Evolutionary conservation across 139 green algal species (phyloP).

Genomic region (Dunaliella primolecta): DNA sequence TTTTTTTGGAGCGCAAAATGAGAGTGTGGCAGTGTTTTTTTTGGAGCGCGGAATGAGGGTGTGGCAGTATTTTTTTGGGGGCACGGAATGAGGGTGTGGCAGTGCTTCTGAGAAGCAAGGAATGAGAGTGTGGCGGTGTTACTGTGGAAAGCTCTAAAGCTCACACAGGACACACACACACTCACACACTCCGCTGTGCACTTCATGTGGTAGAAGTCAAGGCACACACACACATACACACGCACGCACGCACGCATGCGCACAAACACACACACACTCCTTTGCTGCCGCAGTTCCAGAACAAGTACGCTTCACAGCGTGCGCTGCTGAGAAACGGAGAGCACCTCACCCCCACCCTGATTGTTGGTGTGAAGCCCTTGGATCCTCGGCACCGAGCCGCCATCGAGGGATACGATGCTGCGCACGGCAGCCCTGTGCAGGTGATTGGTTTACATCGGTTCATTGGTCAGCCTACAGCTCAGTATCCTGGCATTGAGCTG

Average conservation of each 20-base stretch:
- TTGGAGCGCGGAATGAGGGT: too few species aligned
- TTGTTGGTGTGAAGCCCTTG: conserved; percentile 58
- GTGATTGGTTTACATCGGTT: not conserved
- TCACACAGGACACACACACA: not conserved
- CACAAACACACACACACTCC: not conserved
- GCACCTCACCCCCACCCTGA: conserved; percentile 39
- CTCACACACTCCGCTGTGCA: too few species aligned
- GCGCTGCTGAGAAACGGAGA: conserved; percentile 48
- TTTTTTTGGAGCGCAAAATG: too few species aligned
- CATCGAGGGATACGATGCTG: conserved; percentile 14
- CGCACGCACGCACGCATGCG: not conserved
- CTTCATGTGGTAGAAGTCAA: too few species aligned
- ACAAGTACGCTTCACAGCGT: conserved; percentile 52
- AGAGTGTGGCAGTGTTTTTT: too few species aligned
- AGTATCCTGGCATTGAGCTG: too few species aligned
- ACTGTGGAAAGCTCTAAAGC: too few species aligned
- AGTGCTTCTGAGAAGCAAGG: too few species aligned
- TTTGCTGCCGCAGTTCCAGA: conserved; percentile 42
- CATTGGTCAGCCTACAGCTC: not conserved
- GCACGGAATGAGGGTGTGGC: too few species aligned
- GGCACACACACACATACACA: not conserved
- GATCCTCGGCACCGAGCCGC: conserved; percentile 32
- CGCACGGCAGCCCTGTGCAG: not conserved
- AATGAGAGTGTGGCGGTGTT: too few species aligned
- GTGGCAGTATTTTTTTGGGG: too few species aligned